Evolutionary conservation across 148 eudicot genomes (phyloP).

Genomic region (Amaranthus palmeri): DNA sequence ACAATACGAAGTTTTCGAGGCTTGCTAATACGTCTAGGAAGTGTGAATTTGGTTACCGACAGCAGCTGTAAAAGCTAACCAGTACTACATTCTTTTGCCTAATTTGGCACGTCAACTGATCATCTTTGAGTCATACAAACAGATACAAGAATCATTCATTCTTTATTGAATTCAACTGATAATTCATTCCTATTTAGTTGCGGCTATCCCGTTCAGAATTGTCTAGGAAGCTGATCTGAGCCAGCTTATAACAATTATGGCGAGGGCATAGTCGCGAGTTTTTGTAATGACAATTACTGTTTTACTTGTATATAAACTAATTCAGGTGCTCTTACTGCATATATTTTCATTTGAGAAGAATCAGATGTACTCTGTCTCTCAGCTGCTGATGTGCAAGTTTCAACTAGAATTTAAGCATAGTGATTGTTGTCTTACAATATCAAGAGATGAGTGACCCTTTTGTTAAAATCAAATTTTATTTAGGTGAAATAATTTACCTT

Average conservation of each 20-base stretch:
- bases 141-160: constrained; percentile 28
- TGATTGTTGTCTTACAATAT: too few relatives aligned
- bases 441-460: too few relatives aligned
- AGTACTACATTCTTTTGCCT: constrained; percentile 24
- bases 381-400: too few relatives aligned
- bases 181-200: neutral
- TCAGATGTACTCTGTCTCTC: neutral
- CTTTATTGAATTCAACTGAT: constrained; percentile 28
- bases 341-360: constrained; percentile 1
- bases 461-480: too few relatives aligned
- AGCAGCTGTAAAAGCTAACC: neutral
- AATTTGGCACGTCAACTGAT: constrained; percentile 17
- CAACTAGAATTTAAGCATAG: too few relatives aligned
- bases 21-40: neutral
- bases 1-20: constrained; percentile 4
- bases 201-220: constrained; percentile 8
- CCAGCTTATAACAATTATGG: neutral
- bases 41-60: neutral
- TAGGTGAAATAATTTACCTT: too few relatives aligned
- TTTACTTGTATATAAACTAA: constrained; percentile 26
- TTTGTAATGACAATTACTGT: constrained; percentile 19
- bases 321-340: constrained; percentile 12
- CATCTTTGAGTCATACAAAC: neutral
- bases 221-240: neutral
- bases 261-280: constrained; percentile 9